These are phyloP conservation scores for Arxiozyma slooffiae DNA, from an alignment of 1,139 yeast genomes.

Conservation along the genomic window DNA sequence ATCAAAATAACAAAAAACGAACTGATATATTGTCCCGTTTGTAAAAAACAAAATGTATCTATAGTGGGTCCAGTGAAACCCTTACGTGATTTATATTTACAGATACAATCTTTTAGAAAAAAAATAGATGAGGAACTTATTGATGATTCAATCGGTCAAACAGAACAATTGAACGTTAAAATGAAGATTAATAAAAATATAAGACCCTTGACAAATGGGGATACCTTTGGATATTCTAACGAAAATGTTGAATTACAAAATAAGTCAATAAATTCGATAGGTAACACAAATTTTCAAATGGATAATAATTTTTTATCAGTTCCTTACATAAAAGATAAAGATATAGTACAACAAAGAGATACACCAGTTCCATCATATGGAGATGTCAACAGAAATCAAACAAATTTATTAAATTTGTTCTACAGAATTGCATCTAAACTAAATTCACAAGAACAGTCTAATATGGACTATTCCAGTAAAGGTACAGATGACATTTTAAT, in stretches of 20 bases:
- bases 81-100: conserved; percentile 40
- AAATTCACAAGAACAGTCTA: not conserved
- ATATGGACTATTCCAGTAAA: not conserved
- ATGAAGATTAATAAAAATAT: too few species aligned
- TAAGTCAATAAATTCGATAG: not conserved
- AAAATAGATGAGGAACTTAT: not conserved
- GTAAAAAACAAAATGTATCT: conserved; percentile 33
- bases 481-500: not conserved
- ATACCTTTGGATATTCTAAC: not conserved
- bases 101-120: conserved; percentile 18
- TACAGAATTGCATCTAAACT: conserved; percentile 3
- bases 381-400: not conserved
- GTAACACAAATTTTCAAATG: too few species aligned
- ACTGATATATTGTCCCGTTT: conserved; percentile 41
- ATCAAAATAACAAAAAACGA: conserved; percentile 5
- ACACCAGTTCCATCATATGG: not conserved
- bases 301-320: not conserved
- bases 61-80: conserved; percentile 43
- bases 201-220: not conserved
- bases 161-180: not conserved
- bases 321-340: not conserved
- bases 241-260: not conserved
- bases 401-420: conserved; percentile 4
- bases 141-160: not conserved
- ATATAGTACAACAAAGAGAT: not conserved